A percentile compares a stretch with the other conserved stretches of the same genome.
These are phyloP conservation scores for Lantana camara DNA, from an alignment of 257 asterid genomes.

Conservation along the genomic window DNA sequence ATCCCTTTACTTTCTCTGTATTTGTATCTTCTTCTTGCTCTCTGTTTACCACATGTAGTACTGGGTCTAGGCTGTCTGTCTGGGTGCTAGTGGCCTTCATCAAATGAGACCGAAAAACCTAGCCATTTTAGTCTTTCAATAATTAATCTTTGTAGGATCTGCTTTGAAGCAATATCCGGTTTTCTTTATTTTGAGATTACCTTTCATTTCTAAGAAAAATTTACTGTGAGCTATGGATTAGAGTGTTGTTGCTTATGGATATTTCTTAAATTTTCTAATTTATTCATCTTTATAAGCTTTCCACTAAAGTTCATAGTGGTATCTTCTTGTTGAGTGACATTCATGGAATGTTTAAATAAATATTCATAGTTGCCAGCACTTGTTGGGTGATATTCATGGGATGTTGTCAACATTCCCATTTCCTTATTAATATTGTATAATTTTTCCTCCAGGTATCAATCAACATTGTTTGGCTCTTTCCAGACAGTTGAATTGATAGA, in stretches of 20 bases:
- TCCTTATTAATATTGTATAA: neutral
- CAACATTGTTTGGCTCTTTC: constrained; percentile 88
- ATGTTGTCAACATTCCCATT: neutral
- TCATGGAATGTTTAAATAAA: too few species aligned
- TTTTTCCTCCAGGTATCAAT: constrained; percentile 71
- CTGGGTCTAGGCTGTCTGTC: neutral
- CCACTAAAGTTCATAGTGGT: neutral
- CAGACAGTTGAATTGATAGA: constrained; percentile 94
- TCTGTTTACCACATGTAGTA: neutral
- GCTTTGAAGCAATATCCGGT: neutral
- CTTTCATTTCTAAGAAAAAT: neutral
- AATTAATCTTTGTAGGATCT: neutral
- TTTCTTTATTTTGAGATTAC: neutral
- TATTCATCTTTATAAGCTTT: neutral
- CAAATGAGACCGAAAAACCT: neutral
- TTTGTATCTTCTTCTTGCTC: neutral
- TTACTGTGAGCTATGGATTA: neutral
- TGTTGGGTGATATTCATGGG: neutral
- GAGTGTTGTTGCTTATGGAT: neutral
- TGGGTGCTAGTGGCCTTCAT: neutral
- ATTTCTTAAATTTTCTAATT: neutral
- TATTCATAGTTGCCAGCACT: too few species aligned
- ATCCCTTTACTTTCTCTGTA: neutral
- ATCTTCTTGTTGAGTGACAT: neutral
- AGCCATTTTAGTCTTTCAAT: neutral